A percentile compares a stretch with the other conserved stretches of the same genome.
Evolutionary conservation across 2,329 filamentous ascomycete species (phyloP).

Genomic region (Aspergillus floridensis): DNA sequence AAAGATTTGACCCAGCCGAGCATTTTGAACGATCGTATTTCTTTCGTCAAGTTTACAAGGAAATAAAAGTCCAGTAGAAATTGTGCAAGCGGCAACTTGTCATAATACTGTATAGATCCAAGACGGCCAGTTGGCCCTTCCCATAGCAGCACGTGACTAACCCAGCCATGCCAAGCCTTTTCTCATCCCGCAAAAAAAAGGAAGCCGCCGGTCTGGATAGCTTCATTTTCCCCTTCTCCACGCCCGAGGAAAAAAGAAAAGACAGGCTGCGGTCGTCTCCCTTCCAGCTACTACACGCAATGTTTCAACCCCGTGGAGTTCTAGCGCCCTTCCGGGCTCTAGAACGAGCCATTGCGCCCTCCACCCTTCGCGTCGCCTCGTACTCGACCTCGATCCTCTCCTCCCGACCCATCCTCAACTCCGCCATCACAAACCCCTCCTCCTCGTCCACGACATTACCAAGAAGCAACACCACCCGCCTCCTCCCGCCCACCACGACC

Average conservation of each 20-base stretch:
- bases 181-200: constrained; percentile 18
- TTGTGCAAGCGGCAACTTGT: neutral
- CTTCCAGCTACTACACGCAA: constrained; percentile 15
- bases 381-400: constrained; percentile 26
- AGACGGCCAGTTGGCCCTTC: neutral
- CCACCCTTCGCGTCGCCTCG: constrained; percentile 25
- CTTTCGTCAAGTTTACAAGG: constrained; percentile 6
- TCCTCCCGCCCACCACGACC: constrained; percentile 39
- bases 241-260: constrained; percentile 9
- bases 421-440: constrained; percentile 10
- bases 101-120: neutral
- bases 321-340: constrained; percentile 38
- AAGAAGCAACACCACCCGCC: constrained; percentile 26
- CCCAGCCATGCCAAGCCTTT: constrained; percentile 10
- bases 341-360: constrained; percentile 35
- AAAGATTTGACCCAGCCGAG: constrained; percentile 27
- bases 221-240: constrained; percentile 8
- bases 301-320: constrained; percentile 44
- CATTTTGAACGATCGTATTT: constrained; percentile 20
- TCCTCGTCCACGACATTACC: constrained; percentile 23
- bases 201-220: neutral
- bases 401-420: constrained; percentile 26
- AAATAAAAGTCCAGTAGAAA: neutral
- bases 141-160: constrained; percentile 24
- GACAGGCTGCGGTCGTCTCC: neutral